These are phyloP conservation scores for Penicillium sp. DNA, from an alignment of 2,329 filamentous ascomycete genomes.

Conservation along the genomic window DNA sequence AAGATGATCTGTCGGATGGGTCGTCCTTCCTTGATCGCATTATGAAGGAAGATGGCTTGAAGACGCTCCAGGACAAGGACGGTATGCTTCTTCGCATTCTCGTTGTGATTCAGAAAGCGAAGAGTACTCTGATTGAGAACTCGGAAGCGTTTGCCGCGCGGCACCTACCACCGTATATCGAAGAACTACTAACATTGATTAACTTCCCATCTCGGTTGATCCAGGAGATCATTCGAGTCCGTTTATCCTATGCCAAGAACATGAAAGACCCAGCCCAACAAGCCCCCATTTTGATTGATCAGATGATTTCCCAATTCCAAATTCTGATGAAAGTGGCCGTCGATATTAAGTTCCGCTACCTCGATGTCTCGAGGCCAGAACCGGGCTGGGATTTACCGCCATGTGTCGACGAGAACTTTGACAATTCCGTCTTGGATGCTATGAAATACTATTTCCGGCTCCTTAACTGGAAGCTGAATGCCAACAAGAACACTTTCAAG, in stretches of 20 bases:
- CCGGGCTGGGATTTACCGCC: slow-evolving; percentile 93
- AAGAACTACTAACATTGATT: slow-evolving; percentile 91
- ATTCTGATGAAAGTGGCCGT: slow-evolving; percentile 88
- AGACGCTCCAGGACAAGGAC: slow-evolving; percentile 76
- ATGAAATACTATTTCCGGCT: slow-evolving; percentile 98
- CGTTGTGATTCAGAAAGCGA: slow-evolving; percentile 87
- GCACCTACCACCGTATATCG: slow-evolving; percentile 92
- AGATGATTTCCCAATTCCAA: slow-evolving; percentile 97
- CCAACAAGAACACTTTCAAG: slow-evolving; percentile 99
- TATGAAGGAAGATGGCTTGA: slow-evolving; percentile 91
- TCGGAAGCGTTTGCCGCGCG: slow-evolving; percentile 80
- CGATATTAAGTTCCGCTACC: slow-evolving; percentile 85
- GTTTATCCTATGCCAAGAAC: slow-evolving; percentile 85
- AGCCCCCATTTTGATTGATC: slow-evolving; percentile 89
- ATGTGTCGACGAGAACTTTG: slow-evolving; percentile 95
- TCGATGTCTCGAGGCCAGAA: slow-evolving; percentile 78
- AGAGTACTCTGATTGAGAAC: slow-evolving; percentile 83
- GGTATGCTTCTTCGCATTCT: slow-evolving; percentile 85
- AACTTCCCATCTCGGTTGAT: slow-evolving; percentile 96
- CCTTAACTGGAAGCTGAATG: slow-evolving; percentile 94
- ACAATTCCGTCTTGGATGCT: slow-evolving; percentile 84
- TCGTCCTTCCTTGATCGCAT: slow-evolving; percentile 91
- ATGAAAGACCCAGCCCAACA: slow-evolving; percentile 94
- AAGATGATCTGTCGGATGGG: slow-evolving; percentile 76
- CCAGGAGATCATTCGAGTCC: slow-evolving; percentile 91